These are phyloP conservation scores for Staphylotrichum longicolle DNA, from an alignment of 495 filamentous ascomycete species.

Conservation along the genomic window DNA sequence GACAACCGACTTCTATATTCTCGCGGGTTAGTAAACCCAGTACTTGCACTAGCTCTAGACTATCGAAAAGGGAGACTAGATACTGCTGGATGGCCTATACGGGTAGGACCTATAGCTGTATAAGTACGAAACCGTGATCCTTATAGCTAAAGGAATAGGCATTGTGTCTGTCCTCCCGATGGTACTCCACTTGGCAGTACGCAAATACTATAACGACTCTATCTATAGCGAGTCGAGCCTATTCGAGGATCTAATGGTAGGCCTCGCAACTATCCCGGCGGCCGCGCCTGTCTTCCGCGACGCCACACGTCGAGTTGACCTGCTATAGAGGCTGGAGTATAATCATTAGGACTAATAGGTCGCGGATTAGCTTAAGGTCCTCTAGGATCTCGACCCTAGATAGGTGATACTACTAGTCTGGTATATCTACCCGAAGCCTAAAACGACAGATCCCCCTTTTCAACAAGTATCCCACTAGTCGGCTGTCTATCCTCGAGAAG, in stretches of 20 bases:
- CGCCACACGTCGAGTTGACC: slow-evolving; percentile 8
- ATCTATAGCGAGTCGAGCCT: background rate
- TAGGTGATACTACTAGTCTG: slow-evolving; percentile 9
- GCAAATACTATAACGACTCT: slow-evolving; percentile 11
- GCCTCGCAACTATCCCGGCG: background rate
- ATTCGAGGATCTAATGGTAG: slow-evolving; percentile 1
- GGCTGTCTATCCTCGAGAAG: slow-evolving; percentile 10
- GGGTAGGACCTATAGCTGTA: slow-evolving; percentile 4
- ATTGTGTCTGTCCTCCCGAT: slow-evolving; percentile 12
- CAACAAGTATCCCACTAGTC: background rate
- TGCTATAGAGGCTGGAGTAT: slow-evolving; percentile 10
- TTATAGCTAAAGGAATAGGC: slow-evolving; percentile 10
- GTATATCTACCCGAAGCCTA: slow-evolving; percentile 11
- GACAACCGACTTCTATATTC: slow-evolving; percentile 9
- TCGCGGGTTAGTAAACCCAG: slow-evolving; percentile 2
- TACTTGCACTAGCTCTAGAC: slow-evolving; percentile 8
- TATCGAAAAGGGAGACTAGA: slow-evolving; percentile 2
- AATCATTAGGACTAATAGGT: slow-evolving; percentile 8
- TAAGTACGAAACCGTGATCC: slow-evolving; percentile 7
- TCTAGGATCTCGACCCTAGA: slow-evolving; percentile 6
- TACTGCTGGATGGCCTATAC: slow-evolving; percentile 8
- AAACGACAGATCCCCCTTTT: slow-evolving; percentile 3
- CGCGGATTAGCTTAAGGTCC: slow-evolving; percentile 6
- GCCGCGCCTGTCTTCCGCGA: slow-evolving; percentile 4
- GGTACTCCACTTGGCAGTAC: slow-evolving; percentile 10